Evolutionary conservation across 768 basidiomycete genomes (phyloP), one percentile per base, ranked within the genome.

Genomic region (Boletus sensibilis): DNA sequence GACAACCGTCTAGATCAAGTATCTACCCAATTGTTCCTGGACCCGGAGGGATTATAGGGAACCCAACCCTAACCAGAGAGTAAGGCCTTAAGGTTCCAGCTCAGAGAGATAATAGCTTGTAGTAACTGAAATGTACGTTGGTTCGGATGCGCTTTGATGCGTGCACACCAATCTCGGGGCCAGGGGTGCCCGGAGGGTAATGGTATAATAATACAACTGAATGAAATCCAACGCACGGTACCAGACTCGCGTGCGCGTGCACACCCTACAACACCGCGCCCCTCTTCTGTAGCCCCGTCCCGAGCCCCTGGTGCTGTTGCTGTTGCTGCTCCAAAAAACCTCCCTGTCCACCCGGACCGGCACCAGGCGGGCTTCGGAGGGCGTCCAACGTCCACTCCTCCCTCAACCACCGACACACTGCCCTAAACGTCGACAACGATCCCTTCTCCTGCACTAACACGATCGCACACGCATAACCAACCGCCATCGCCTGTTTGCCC

Each of bases 361-460:
- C 35, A 25, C 68, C 65, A 60, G 55, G 69, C 56, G 53, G 66
- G 59, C 67, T 55, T 55, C 69, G 31, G 1, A 68, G 70, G 64
- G 63, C 61, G 25, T 79, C 79, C 58, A 80, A 62, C 35, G 73
- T 76, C 83, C 92, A 94, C 59, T 84, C 81, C 39, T 85, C 83
- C 66, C 86, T 82, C 62, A 95, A 70, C 60, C 82, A 81, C 66
- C 82, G 82, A 77, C 88, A 91, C 12, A 94, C 78, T 6, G 79
- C 75, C 71, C 86, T 87, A 77, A 97, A 96, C 44, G 90, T 87
- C 52, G 92, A 88, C 67, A 89, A 80, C 7, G 93, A 91, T 25
- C 95, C 95, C 72, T 94, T 97, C 77, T 97, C 94, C 60, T 91
- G 86, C 23, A 90, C 81, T 63, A 98, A 75, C 52, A 86, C 84